Percentiles rank a stretch among this genome's conserved stretches.
phyloP scores from a whole-genome alignment of 805 yeast species.

The Teunomyces barrocoloradensis region DNA sequence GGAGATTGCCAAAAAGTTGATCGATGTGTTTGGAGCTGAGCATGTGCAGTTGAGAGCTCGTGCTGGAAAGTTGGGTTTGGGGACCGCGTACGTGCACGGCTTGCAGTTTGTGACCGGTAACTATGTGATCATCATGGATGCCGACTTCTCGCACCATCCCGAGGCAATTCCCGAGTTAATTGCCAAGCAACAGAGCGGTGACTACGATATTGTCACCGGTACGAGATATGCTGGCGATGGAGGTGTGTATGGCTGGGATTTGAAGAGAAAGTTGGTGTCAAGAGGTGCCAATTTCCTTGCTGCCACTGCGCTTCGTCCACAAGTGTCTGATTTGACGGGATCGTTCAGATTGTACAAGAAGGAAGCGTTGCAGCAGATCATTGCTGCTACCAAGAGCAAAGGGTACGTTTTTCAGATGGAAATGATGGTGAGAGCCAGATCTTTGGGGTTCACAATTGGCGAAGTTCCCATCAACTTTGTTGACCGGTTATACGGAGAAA shows the following conservation, averaged over 20 bases:
- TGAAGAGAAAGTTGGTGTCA: conserved; percentile 72
- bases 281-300: conserved; percentile 82
- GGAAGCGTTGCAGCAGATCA: conserved; percentile 62
- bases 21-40: conserved; percentile 54
- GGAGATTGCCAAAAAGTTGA: conserved; percentile 61
- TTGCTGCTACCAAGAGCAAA: conserved; percentile 65
- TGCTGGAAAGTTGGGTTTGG: conserved; percentile 75
- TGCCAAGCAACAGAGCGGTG: conserved; percentile 51
- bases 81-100: conserved; percentile 80
- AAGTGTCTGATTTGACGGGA: conserved; percentile 74
- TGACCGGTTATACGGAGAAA: conserved; percentile 75
- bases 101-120: conserved; percentile 68
- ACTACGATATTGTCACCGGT: conserved; percentile 54
- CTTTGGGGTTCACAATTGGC: conserved; percentile 69
- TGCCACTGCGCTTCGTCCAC: conserved; percentile 65
- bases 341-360: conserved; percentile 74
- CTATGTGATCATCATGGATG: conserved; percentile 79
- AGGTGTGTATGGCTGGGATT: conserved; percentile 83
- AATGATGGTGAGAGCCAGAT: conserved; percentile 80
- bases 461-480: conserved; percentile 80
- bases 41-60: conserved; percentile 67
- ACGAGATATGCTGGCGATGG: conserved; percentile 80
- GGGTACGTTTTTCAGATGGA: conserved; percentile 88
- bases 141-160: conserved; percentile 81
- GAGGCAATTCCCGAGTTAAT: conserved; percentile 76